Conservation (phyloP, 2,329 filamentous ascomycete genomes). For the Penicillium sp. region DNA sequence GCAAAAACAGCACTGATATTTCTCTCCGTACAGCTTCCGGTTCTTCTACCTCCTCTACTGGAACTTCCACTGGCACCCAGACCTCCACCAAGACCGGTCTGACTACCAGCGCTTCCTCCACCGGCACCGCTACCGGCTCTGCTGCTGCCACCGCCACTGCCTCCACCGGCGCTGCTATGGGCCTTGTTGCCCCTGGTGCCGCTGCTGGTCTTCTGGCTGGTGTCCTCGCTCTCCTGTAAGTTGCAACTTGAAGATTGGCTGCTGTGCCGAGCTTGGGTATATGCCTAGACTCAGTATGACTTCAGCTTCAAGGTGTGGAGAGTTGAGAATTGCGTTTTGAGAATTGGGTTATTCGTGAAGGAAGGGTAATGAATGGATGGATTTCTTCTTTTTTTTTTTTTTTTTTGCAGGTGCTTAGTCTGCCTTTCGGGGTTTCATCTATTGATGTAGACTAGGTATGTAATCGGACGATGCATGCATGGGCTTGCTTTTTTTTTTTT, state of each 20-base stretch:
- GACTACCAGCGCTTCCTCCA: conserved; percentile 12
- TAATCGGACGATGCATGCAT: conserved; percentile 1
- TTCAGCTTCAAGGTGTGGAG: not conserved
- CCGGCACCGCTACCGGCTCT: conserved; percentile 4
- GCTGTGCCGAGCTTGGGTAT: not conserved
- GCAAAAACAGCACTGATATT: not conserved
- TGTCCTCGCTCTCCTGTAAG: conserved; percentile 23
- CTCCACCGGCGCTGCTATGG: conserved; percentile 15
- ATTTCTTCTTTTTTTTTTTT: not conserved
- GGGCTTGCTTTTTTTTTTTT: conserved; percentile 5
- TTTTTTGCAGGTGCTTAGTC: not conserved
- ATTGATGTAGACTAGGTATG: conserved; percentile 4
- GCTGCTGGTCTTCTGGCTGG: conserved; percentile 24
- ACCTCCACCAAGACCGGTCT: conserved; percentile 7
- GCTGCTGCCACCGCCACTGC: conserved; percentile 9
- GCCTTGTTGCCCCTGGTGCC: conserved; percentile 16
- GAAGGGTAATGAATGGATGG: conserved; percentile 8
- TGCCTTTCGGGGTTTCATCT: not conserved
- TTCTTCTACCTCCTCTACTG: conserved; percentile 10
- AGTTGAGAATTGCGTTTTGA: not conserved
- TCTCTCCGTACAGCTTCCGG: conserved; percentile 7
- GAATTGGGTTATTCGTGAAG: not conserved
- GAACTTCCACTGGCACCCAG: conserved; percentile 12
- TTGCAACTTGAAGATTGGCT: not conserved
- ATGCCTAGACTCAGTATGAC: not conserved